Evolutionary conservation across 1,284 basidiomycete genomes (phyloP), one percentile per base, ranked within the genome.

Genomic region (Sphagnurus paluster): DNA sequence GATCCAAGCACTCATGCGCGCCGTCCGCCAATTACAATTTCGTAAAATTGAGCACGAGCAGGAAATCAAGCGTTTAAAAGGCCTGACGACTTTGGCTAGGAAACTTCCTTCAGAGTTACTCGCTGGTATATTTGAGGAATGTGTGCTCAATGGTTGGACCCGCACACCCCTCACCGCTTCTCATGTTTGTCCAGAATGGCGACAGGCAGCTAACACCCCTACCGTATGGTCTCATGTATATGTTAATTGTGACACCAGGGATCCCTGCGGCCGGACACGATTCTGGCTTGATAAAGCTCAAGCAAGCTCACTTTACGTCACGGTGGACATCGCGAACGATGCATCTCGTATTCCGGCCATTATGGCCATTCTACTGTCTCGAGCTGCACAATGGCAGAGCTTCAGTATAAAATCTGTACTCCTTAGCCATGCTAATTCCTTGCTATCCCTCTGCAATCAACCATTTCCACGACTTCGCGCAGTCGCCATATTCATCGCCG

Each of bases 111-210:
- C 66, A 3, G 82, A 85, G 55, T 60, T 84, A 17, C 71, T 86
- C 32, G 76, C 74, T 25, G 61, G 64, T 48, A 77, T 84, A 24
- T 79, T 84, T 53, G 71, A 77, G 48, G 60, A 69, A 24, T 80
- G 77, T 55, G 70, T 74, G 6, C 62, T 62, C 17, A 68, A 70
- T 39, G 77, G 77, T 9, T 83, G 78, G 76, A 75, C 73, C 14
- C 70, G 71, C 17, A 79, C 75, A 8, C 81, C 82, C 11, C 59
- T 84, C 14, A 67, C 71, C 35, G 71, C 72, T 33, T 82, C 80
- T 10, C 78, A 82, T 41, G 80, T 84, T 26, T 85, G 80, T 55
- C 71, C 75, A 2, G 65, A 74, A 44, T 86, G 82, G 82, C 70
- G 80, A 42, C 69, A 66, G 53, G 80, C 79, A 0, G 69, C 78